Conservation (phyloP, 345 rosid species). For the Gossypium sturtianum region DNA sequence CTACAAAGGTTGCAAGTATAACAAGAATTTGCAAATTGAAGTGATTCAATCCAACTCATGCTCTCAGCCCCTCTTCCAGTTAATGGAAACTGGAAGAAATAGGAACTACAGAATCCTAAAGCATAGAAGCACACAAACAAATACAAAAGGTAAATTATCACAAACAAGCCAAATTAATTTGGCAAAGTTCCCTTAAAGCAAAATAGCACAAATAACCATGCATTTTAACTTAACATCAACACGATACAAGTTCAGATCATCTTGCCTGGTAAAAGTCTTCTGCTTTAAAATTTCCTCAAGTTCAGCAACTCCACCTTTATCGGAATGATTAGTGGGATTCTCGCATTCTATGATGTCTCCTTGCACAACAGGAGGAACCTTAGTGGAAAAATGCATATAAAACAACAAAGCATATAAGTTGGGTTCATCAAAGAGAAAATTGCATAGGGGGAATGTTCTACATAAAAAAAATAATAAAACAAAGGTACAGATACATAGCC, state of each 20-base stretch:
- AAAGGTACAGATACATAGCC: background rate
- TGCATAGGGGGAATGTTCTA: background rate
- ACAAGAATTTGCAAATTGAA: background rate
- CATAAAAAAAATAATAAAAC: background rate
- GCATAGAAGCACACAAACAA: background rate
- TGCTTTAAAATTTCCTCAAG: conserved; percentile 59
- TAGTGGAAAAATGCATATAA: conserved; percentile 12
- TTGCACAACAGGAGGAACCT: conserved; percentile 27
- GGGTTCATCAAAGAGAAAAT: background rate
- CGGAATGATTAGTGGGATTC: conserved; percentile 20
- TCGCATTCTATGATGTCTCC: conserved; percentile 25
- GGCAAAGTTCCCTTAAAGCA: background rate
- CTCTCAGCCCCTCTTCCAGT: background rate
- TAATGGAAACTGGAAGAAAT: background rate
- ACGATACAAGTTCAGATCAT: background rate
- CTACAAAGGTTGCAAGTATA: background rate
- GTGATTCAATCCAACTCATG: background rate
- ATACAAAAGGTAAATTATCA: no score
- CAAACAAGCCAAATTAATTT: background rate
- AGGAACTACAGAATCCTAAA: background rate
- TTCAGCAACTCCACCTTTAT: conserved; percentile 32
- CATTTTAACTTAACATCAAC: background rate
- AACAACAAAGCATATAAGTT: background rate
- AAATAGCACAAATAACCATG: background rate
- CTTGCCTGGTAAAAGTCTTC: conserved; percentile 77